Evolutionary conservation across 495 filamentous ascomycete genomes (phyloP), one percentile per base, ranked within the genome.

Genomic region (Penicillium riverlandense): DNA sequence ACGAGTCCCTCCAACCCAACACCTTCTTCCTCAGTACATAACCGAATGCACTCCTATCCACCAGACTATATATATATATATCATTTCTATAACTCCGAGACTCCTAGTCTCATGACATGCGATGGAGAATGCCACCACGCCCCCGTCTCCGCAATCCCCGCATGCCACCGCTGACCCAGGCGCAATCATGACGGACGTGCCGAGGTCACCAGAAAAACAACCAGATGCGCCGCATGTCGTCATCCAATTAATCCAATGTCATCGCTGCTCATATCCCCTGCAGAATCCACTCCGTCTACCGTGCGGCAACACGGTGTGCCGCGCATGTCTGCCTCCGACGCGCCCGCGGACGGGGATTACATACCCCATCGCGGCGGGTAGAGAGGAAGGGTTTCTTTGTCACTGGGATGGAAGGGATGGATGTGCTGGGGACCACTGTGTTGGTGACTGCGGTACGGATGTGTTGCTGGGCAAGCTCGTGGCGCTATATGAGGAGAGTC

Each of bases 251-350:
- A 66, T 90, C 12, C 86, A 91, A 60, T 96, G 90, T 58, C 70
- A 74, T 14, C 65, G 75, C 49, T 96, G 90, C 59, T 86, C 84
- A 9, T 67, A 65, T 11, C 86, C 84, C 2, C 67, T 91, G 3
- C 72, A 63, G 28, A 68, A 74, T 0, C 88, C 90, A 10, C 69
- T 86, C 35, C 86, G 86, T 4, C 67, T 96, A 12, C 90, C 90
- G 2, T 96, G 90, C 57, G 90, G 90, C 4, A 79, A 85, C 57
- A 77, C 83, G 7, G 51, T 95, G 6, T 96, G 90, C 65, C 79
- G 76, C 46, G 57, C 55, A 12, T 96, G 90, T 63, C 65, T 95
- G 2, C 90, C 90, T 7, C 59, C 74, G 29, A 53, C 78, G 6
- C 76, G 79, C 49, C 53, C 62, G 14, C 75, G 88, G 22, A 67